These are phyloP conservation scores for Oryza nivara DNA, from an alignment of 176 grass and related monocot species.

Conservation along the genomic window DNA sequence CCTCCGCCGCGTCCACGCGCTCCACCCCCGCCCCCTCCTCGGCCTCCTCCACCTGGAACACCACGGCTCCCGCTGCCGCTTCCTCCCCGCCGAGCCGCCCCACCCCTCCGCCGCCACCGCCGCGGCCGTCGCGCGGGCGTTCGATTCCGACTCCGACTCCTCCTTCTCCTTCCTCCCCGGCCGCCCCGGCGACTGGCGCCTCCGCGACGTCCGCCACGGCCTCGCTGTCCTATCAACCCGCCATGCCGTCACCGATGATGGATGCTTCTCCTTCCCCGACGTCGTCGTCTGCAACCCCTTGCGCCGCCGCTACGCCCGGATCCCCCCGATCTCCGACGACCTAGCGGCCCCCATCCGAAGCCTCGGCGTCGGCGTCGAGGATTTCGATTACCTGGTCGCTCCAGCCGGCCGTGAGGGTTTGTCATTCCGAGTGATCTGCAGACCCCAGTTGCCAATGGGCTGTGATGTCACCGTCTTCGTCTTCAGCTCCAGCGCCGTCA, in stretches of 20 bases:
- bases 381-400: too few relatives aligned
- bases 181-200: too few relatives aligned
- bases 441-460: too few relatives aligned
- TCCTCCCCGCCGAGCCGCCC: not conserved
- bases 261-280: not conserved
- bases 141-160: not conserved
- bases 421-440: too few relatives aligned
- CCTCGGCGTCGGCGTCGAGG: too few relatives aligned
- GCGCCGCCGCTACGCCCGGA: not conserved
- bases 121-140: too few relatives aligned
- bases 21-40: not conserved
- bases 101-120: not conserved
- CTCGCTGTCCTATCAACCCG: not conserved
- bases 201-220: not conserved
- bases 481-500: too few relatives aligned
- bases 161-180: not conserved
- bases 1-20: not conserved
- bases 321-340: not conserved
- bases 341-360: not conserved
- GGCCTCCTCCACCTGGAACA: too few relatives aligned
- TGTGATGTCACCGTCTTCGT: too few relatives aligned
- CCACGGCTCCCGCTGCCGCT: too few relatives aligned
- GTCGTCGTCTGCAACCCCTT: not conserved
- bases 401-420: too few relatives aligned
- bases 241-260: too few relatives aligned